Percentiles rank a stretch among this genome's conserved stretches.
Evolutionary conservation across 2,329 filamentous ascomycete species (phyloP).

Genomic region (Arthrobotrys conoides): DNA sequence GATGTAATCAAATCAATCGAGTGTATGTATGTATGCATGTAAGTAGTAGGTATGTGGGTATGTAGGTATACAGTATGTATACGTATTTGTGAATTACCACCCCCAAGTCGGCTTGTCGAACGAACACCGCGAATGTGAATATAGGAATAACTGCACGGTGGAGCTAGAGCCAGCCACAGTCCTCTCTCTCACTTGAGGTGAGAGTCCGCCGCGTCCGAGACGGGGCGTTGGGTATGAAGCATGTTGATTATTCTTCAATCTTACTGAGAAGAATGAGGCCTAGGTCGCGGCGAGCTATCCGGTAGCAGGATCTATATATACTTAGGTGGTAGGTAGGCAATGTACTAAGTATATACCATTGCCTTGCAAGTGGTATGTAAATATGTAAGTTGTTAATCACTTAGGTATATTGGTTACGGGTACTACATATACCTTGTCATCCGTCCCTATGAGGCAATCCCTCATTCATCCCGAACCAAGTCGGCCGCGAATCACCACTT

Average conservation of each 20-base stretch:
- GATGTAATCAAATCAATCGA: too few relatives aligned
- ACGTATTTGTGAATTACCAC: too few relatives aligned
- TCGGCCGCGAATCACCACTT: slow-evolving; percentile 37
- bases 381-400: too few relatives aligned
- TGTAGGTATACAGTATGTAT: too few relatives aligned
- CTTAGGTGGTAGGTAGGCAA: too few relatives aligned
- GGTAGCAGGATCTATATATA: slow-evolving; percentile 38
- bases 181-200: slow-evolving; percentile 52
- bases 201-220: slow-evolving; percentile 58
- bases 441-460: slow-evolving; percentile 45
- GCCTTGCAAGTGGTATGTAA: too few relatives aligned
- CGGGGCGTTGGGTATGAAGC: slow-evolving; percentile 48
- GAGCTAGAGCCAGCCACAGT: slow-evolving; percentile 30
- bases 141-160: not conserved
- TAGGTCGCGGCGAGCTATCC: slow-evolving; percentile 31
- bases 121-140: slow-evolving; percentile 25
- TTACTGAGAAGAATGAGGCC: slow-evolving; percentile 15
- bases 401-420: too few relatives aligned
- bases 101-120: slow-evolving; percentile 5
- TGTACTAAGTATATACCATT: too few relatives aligned
- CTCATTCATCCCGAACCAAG: slow-evolving; percentile 18
- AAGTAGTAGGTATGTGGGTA: too few relatives aligned
- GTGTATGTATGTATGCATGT: too few relatives aligned
- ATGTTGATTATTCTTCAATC: slow-evolving; percentile 41
- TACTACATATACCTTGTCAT: slow-evolving; percentile 14